Conservation (phyloP, 805 yeast genomes). For the Zygotorulaspora chibaensis region DNA sequence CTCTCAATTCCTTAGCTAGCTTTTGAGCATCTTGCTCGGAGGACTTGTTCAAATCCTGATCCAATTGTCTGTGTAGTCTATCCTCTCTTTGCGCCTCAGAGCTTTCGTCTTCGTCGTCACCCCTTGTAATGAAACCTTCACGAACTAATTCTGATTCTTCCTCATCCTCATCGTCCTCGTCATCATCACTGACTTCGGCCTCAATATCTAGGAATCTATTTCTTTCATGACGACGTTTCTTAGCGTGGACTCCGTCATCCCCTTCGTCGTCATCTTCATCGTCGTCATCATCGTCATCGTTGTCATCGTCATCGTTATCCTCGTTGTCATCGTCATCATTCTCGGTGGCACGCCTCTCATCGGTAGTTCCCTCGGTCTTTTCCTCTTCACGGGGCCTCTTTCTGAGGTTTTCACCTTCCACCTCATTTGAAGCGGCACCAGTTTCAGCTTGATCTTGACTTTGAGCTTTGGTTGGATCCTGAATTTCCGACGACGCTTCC, state of each 20-base stretch:
- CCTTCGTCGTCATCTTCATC: slow-evolving; percentile 60
- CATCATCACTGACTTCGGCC: slow-evolving; percentile 98
- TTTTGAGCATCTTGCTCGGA: slow-evolving; percentile 94
- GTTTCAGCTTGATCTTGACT: slow-evolving; percentile 1
- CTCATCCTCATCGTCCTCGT: slow-evolving; percentile 87
- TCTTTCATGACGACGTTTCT: slow-evolving; percentile 46
- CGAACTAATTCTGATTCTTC: slow-evolving; percentile 84
- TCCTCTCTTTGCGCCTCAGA: slow-evolving; percentile 52
- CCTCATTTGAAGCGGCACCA: background rate
- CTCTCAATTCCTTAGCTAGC: slow-evolving; percentile 86
- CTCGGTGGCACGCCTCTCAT: slow-evolving; percentile 31
- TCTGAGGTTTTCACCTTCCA: slow-evolving; percentile 2
- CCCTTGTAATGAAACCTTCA: slow-evolving; percentile 68
- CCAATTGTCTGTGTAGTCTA: slow-evolving; percentile 85
- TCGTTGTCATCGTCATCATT: slow-evolving; percentile 43
- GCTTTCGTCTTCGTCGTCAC: slow-evolving; percentile 52
- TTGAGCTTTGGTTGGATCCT: slow-evolving; percentile 3
- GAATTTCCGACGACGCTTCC: slow-evolving; percentile 1
- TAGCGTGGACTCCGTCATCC: slow-evolving; percentile 43
- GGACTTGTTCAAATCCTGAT: slow-evolving; percentile 76
- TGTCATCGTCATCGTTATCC: slow-evolving; percentile 34
- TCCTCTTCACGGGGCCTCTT: slow-evolving; percentile 28
- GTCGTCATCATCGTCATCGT: slow-evolving; percentile 47
- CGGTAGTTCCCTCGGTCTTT: slow-evolving; percentile 31
- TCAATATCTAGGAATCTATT: slow-evolving; percentile 96